Conservation (phyloP, 148 eudicot genomes). For the Spergularia marina region DNA sequence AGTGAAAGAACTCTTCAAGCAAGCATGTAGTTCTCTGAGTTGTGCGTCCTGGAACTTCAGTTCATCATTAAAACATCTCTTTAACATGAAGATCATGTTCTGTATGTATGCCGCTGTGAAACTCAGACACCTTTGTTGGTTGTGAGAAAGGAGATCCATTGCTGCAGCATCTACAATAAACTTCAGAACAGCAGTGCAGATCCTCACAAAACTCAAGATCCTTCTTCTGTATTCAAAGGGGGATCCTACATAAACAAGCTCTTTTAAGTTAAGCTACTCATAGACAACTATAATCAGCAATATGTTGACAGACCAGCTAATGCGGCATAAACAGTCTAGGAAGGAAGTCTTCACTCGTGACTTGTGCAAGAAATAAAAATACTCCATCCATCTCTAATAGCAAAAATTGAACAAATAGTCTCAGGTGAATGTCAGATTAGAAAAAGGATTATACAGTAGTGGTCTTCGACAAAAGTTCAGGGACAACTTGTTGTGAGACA, state of each 20-base stretch:
- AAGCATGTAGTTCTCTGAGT: conserved; percentile 48
- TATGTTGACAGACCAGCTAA: too few relatives aligned
- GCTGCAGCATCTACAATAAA: conserved; percentile 59
- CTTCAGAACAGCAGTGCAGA: conserved; percentile 69
- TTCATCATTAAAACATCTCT: conserved; percentile 37
- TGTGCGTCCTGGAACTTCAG: conserved; percentile 50
- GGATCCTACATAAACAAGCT: conserved; percentile 37
- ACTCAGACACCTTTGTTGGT: conserved; percentile 44
- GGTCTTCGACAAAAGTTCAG: too few relatives aligned
- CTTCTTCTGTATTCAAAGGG: conserved; percentile 32
- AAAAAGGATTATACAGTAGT: too few relatives aligned
- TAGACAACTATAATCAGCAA: neutral
- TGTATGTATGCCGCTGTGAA: conserved; percentile 45
- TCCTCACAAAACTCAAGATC: conserved; percentile 53
- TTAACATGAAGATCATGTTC: conserved; percentile 48
- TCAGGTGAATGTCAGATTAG: too few relatives aligned
- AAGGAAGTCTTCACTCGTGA: too few relatives aligned
- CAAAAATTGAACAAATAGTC: too few relatives aligned
- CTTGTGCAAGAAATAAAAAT: too few relatives aligned
- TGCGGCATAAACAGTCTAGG: too few relatives aligned
- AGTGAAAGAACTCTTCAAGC: conserved; percentile 73
- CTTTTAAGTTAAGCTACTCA: neutral
- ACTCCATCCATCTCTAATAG: too few relatives aligned
- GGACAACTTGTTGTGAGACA: neutral
- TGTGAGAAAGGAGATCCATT: conserved; percentile 35